Evolutionary conservation across 176 grass and related monocot species (phyloP), one percentile per base, ranked within the genome.

Genomic region (Hsuehochloa calcarea): DNA sequence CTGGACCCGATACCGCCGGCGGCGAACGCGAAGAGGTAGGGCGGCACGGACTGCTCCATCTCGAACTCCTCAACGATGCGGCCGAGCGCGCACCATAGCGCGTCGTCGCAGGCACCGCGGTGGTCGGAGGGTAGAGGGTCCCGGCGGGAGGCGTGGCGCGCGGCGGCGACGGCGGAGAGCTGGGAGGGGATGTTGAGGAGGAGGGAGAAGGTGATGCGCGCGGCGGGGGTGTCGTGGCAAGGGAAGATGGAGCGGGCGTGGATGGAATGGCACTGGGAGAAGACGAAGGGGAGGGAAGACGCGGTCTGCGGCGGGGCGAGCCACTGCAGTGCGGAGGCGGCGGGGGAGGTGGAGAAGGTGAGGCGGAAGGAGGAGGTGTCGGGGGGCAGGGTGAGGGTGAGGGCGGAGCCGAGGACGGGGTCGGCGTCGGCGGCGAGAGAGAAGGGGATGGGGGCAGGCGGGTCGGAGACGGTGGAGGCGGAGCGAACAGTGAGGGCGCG

Each of bases 221-320:
- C 90, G 34, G 93, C 90, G 16, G 93, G 93, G 85, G 93, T 95
- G 82, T 95, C 93, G 55, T 95, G 93, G 87, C 85, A 93, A 23
- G 95, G 96, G 89, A 98, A 98, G 81, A 98, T 41, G 52, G 96
- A 98, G 38, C 96, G 93, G 50, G 91, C 93, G 69, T 98, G 96
- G 80, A 98, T 90, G 85, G 96, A 90, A 6, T 95, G 93, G 72
- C 96, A 98, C 89, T 98, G 96, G 27, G 96, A 95, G 91, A 87
- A 98, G 62, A 94, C 93, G 27, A 93, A 98, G 65, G 93, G 91
- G 62, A 82, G 81, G 1, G 22, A 27, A 8, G 82, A 81, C 40
- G 88, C 68, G 52, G 87, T 92, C 74, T 91, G 93, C 44, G 77
- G 82, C 23, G 93, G 90, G 39, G 88, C 64, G 4, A 92, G 88